A percentile compares a stretch with the other conserved stretches of the same genome.
phyloP scores from a whole-genome alignment of 192 early-diverging fungal genomes.

The Entrophospora sp. region DNA sequence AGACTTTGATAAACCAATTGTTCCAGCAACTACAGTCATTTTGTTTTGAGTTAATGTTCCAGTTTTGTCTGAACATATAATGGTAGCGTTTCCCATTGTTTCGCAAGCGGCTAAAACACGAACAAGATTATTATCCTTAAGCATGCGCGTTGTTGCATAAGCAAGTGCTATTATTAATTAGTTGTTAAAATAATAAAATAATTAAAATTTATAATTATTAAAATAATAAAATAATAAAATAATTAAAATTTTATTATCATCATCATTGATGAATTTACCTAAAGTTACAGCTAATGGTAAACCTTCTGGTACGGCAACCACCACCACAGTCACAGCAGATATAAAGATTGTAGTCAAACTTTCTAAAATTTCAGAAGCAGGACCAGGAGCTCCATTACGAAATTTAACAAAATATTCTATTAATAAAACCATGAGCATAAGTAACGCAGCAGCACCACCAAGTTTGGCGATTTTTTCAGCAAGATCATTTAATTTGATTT shows the following conservation, averaged over 20 bases:
- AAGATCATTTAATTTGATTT: conserved; percentile 78
- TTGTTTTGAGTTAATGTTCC: conserved; percentile 96
- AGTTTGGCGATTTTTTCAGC: conserved; percentile 93
- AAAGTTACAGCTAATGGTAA: conserved; percentile 95
- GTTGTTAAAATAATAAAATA: too few relatives aligned
- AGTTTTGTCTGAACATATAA: conserved; percentile 98
- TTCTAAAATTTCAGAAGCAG: conserved; percentile 48
- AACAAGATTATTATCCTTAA: conserved; percentile 96
- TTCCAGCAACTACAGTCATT: conserved; percentile 93
- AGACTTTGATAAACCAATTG: conserved; percentile 44
- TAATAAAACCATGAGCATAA: conserved; percentile 82
- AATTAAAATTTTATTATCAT: too few relatives aligned
- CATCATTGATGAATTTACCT: too few relatives aligned
- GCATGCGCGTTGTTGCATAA: conserved; percentile 89
- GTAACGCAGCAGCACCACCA: conserved; percentile 71
- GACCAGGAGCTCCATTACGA: conserved; percentile 30
- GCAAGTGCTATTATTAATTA: conserved; percentile 56
- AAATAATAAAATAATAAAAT: too few relatives aligned
- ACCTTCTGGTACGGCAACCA: conserved; percentile 98
- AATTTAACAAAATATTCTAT: conserved; percentile 75
- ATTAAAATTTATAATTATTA: too few relatives aligned
- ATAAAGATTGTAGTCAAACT: conserved; percentile 74
- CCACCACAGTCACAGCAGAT: conserved; percentile 86
- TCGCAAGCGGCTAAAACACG: conserved; percentile 94
- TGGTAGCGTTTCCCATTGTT: conserved; percentile 98